These are phyloP conservation scores for Talaromyces liani DNA, from an alignment of 495 filamentous ascomycete species.

Conservation along the genomic window DNA sequence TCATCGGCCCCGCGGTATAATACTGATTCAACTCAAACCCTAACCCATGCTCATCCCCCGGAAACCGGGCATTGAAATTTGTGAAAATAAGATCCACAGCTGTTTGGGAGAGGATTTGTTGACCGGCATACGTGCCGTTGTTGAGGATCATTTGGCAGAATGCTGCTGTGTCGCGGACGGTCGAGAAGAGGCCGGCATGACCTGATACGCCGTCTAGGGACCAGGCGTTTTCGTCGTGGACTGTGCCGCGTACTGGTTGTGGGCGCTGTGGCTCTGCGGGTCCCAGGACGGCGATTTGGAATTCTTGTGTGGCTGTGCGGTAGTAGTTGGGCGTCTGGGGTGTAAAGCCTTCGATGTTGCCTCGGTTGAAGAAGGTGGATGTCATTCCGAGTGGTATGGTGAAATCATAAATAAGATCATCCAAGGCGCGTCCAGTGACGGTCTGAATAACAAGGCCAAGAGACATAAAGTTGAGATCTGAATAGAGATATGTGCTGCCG, in stretches of 20 bases:
- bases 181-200: slow-evolving; percentile 21
- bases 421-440: slow-evolving; percentile 14
- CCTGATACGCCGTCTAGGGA: slow-evolving; percentile 18
- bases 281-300: slow-evolving; percentile 19
- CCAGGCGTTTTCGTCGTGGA: slow-evolving; percentile 26
- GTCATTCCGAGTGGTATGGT: slow-evolving; percentile 18
- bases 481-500: slow-evolving; percentile 20
- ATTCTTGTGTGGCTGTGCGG: slow-evolving; percentile 21
- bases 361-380: slow-evolving; percentile 22
- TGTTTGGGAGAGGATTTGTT: slow-evolving; percentile 13
- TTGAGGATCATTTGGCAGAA: slow-evolving; percentile 26
- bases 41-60: slow-evolving; percentile 17
- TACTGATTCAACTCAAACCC: slow-evolving; percentile 22
- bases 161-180: slow-evolving; percentile 14
- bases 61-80: slow-evolving; percentile 20
- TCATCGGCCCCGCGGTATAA: slow-evolving; percentile 21
- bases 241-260: slow-evolving; percentile 22
- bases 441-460: slow-evolving; percentile 18
- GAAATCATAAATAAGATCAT: slow-evolving; percentile 15
- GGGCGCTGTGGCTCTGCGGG: slow-evolving; percentile 18
- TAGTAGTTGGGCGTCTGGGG: slow-evolving; percentile 11
- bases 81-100: slow-evolving; percentile 20
- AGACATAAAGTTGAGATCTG: slow-evolving; percentile 23
- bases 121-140: slow-evolving; percentile 21
- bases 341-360: slow-evolving; percentile 15